Evolutionary conservation across 345 rosid species (phyloP), one percentile per base, ranked within the genome.

Genomic region (Rhodamnia rubescens): DNA sequence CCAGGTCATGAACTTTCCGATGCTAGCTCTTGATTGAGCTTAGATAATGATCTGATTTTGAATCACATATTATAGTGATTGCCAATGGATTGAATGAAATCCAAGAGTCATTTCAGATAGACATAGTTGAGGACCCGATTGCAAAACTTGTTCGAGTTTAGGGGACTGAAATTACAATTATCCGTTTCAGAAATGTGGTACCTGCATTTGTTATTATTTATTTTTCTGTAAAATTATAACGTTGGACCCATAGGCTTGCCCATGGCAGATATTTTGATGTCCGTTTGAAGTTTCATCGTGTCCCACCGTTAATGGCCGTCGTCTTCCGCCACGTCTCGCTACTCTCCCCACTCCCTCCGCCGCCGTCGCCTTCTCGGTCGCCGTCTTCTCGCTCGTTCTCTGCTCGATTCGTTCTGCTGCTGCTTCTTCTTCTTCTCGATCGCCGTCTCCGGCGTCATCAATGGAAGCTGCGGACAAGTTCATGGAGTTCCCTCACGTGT

Each of bases 401-500:
- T 7, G 74, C 85, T 78, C 82, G 44, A 9, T 64, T 4, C 11
- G 75, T 3, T 36, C 75, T 2, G 74, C 84, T 58, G 22, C 85
- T 61, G 53, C 82, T 55, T 86, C 53, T 84, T 82, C 90, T 74
- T 84, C 88, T 9, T 84, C 85, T 74, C 82, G 86, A 22, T 84
- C 88, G 29, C 13, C 86, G 32, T 52, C 86, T 15, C 85, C 85
- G 59, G 82, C 87, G 22, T 83, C 89, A 22, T 8, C 83, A 86
- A 29, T 84, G 47, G 90, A 85, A 21, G 91, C 85, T 57, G 94
- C 88, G 14, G 27, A 44, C 22, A 92, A 90, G 69, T 91, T 93
- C 90, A 58, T 90, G 92, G 95, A 92, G 74, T 94, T 94, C 84
- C 98, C 98, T 0, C 88, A 93, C 82, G 94, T 90, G 32, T 90